A percentile compares a stretch with the other conserved stretches of the same genome.
Conservation (phyloP, 2,329 filamentous ascomycete species). For the Beauveria varroae region DNA sequence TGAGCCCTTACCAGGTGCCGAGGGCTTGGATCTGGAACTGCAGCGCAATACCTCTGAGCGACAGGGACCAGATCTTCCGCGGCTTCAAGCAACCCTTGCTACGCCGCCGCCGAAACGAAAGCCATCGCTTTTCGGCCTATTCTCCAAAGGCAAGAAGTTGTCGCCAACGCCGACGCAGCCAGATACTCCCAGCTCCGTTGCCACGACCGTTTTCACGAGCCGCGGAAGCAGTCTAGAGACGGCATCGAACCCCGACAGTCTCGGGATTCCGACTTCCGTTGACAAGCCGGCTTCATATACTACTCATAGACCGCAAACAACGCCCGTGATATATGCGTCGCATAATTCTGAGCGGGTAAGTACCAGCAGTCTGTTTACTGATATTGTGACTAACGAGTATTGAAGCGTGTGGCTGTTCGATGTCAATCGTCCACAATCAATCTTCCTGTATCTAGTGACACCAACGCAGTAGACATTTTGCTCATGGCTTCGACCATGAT, state of each 20-base stretch:
- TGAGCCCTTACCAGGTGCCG: conserved; percentile 15
- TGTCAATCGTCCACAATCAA: conserved; percentile 62
- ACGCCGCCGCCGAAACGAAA: conserved; percentile 26
- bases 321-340: neutral
- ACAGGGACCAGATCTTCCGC: conserved; percentile 40
- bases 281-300: neutral
- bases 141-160: conserved; percentile 35
- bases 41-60: conserved; percentile 42
- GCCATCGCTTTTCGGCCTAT: conserved; percentile 37
- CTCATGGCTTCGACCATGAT: conserved; percentile 57
- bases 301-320: neutral
- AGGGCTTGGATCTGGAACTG: conserved; percentile 39
- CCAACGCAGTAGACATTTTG: conserved; percentile 67
- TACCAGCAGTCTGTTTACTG: conserved; percentile 15
- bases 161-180: conserved; percentile 24
- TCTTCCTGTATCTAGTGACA: conserved; percentile 67
- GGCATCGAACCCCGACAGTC: conserved; percentile 10
- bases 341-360: conserved; percentile 59
- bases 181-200: conserved; percentile 25
- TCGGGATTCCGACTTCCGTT: neutral
- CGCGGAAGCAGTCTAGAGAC: conserved; percentile 27
- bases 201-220: conserved; percentile 29
- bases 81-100: conserved; percentile 36
- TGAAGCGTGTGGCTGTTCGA: conserved; percentile 61
- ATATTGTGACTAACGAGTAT: neutral